Conservation (phyloP, 169 alveolate genomes). For the Cryptosporidium felis region DNA sequence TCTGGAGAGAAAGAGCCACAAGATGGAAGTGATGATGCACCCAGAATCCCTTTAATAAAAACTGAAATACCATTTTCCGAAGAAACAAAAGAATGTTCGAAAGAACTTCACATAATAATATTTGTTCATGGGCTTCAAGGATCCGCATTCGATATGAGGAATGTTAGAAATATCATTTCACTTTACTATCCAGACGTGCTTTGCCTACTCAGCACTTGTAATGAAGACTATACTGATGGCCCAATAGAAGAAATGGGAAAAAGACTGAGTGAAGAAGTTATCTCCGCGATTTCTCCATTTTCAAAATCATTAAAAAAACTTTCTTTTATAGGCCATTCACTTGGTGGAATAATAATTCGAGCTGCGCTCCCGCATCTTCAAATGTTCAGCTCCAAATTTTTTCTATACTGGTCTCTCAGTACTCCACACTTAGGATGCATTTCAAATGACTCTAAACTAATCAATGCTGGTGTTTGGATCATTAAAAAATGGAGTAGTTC, state of each 20-base stretch:
- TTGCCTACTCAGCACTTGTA: slow-evolving; percentile 82
- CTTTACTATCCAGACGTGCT: slow-evolving; percentile 85
- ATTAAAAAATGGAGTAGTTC: slow-evolving; percentile 88
- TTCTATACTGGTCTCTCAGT: slow-evolving; percentile 84
- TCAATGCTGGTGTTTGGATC: slow-evolving; percentile 92
- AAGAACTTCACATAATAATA: slow-evolving; percentile 87
- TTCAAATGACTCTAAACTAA: slow-evolving; percentile 83
- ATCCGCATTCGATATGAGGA: slow-evolving; percentile 86
- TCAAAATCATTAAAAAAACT: slow-evolving; percentile 77
- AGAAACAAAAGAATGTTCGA: background rate
- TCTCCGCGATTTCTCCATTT: slow-evolving; percentile 55
- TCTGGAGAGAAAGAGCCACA: background rate
- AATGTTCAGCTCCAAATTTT: slow-evolving; percentile 82
- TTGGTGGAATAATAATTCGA: slow-evolving; percentile 92
- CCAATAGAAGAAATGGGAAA: slow-evolving; percentile 87
- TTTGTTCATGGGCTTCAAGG: slow-evolving; percentile 95
- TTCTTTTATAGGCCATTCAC: slow-evolving; percentile 90
- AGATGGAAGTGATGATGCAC: background rate
- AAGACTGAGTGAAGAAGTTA: slow-evolving; percentile 83
- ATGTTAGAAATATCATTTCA: slow-evolving; percentile 84
- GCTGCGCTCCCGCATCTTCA: slow-evolving; percentile 90
- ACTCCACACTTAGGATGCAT: slow-evolving; percentile 93
- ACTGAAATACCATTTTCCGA: slow-evolving; percentile 3
- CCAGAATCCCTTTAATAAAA: slow-evolving; percentile 34
- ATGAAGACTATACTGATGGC: slow-evolving; percentile 91